Evolutionary conservation across 129 eudicot genomes (phyloP).

Genomic region (Flaveria sonorensis): DNA sequence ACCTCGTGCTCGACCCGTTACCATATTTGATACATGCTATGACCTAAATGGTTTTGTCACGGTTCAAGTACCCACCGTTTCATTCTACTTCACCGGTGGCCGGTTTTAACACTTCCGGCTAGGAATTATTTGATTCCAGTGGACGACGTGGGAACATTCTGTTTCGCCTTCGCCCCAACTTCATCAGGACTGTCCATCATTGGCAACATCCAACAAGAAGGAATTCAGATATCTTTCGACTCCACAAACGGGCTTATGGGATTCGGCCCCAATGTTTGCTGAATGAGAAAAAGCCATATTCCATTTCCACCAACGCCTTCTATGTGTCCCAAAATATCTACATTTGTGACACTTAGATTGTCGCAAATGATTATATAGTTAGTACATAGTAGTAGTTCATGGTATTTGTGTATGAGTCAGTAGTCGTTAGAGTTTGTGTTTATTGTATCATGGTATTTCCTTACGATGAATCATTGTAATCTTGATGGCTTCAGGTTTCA

Average conservation of each 20-base stretch:
- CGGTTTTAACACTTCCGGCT: constrained; percentile 81
- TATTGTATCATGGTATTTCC: background rate
- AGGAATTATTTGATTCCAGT: constrained; percentile 79
- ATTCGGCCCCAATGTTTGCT: constrained; percentile 87
- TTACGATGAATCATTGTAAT: background rate
- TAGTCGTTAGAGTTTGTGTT: constrained; percentile 16
- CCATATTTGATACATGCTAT: constrained; percentile 88
- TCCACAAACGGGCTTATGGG: constrained; percentile 72
- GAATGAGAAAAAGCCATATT: background rate
- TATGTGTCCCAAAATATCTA: background rate
- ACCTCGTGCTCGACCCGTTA: constrained; percentile 49
- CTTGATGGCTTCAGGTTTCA: background rate
- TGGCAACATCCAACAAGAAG: constrained; percentile 97
- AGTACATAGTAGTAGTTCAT: constrained; percentile 18
- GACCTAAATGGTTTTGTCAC: constrained; percentile 67
- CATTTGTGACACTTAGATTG: background rate
- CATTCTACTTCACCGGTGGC: constrained; percentile 72
- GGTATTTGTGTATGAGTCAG: constrained; percentile 3
- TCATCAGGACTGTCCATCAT: constrained; percentile 74
- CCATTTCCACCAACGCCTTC: background rate
- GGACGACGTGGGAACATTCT: constrained; percentile 74
- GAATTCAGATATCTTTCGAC: constrained; percentile 83
- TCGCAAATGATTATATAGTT: constrained; percentile 20
- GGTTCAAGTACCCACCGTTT: constrained; percentile 84
- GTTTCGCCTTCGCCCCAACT: constrained; percentile 93